Base-by-base conservation (phyloP, 1,284 basidiomycete species). In the Inonotus hispidus region DNA sequence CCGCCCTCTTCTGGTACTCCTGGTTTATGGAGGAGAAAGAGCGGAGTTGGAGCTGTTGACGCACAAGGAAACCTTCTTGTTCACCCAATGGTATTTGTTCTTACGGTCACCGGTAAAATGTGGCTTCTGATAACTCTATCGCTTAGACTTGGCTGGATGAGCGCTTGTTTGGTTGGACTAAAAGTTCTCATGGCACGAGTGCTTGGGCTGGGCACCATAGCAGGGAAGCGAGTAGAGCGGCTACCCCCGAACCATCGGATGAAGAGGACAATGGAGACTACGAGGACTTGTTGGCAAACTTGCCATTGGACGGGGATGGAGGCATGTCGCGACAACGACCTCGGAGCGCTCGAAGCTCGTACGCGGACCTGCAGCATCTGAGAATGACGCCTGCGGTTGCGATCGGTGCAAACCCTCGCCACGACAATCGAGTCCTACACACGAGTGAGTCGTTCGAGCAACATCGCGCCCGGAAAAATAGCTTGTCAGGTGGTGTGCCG, bases 161-260 rank as follows among this genome's bases (percentile, higher is more conserved):
- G 74, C 83, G 90, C 16, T 77, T 97, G 43, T 97, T 96, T 72
- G 95, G 95, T 39, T 97, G 94, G 94, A 90, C 85, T 70, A 80
- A 80, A 35, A 90, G 87, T 66, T 73, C 71, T 57, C 82, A 79
- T 52, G 90, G 89, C 2, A 90, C 88, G 1, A 90, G 86, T 68
- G 87, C 82, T n/a, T 92, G 89, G 90, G 81, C 81, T 32, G 88
- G 84, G 45, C 68, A 60, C 19, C 74, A 77, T 5, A 79, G 74
- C 62, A 78, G 82, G 46, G 85, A 88, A 58, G 74, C 77, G 60
- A 91, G 89, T 71, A 77, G 85, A 56, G 76, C 83, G 32, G 79
- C 77, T 49, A 88, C 87, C 7, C 87, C 87, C 0, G 85, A 88
- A 50, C 79, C 79, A 46, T 85, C 88, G 3, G 89, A 91, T 66